Evolutionary conservation across 1,139 yeast species (phyloP), one percentile per base, ranked within the genome.

Genomic region (Debaryomycetaceae sp.): DNA sequence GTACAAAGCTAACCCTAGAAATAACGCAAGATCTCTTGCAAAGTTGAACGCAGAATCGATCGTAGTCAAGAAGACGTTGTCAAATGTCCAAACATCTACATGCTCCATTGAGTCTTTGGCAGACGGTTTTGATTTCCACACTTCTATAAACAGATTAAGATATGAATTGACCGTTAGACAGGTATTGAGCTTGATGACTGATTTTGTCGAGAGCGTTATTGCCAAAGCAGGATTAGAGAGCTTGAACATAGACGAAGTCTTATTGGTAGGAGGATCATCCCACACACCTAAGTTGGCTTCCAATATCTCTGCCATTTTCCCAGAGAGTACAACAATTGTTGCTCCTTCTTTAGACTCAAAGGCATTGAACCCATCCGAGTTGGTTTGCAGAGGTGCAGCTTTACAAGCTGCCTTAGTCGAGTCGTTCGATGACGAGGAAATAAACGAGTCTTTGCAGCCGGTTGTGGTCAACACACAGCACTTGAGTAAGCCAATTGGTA

Each of bases 101-200:
- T 89, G 91, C 63, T 95, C 98, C 40, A 87, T 95, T 58, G 99
- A 95, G 70, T 88, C 97, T 23, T 79, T 93, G 56, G 90, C 96
- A 50, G 95, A 88, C 50, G 99, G 99, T 50, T 80, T 77, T 63
- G 99, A 93, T 70, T 93, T 85, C 82, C 93, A 87, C 72, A 81
- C 96, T 52, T 79, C 93, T 49, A 84, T 95, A 65, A 93, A 93
- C 80, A 87, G 99, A 76, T 78, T 95, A 71, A 82, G 97, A 72
- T 93, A 81, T 63, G 99, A 95, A 75, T 76, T 93, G 52, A 83
- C 88, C 44, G 89, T 90, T 45, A 85, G 95, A 73, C 76, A 80
- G 51, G 89, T 87, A 37, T 81, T 91, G 60, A 70, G 81, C 52
- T 81, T 85, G 65, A 85, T 91, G 81, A 72, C 87, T 49, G 74